Base-by-base conservation (phyloP, 2,329 filamentous ascomycete species). In the Colletotrichum horii region DNA sequence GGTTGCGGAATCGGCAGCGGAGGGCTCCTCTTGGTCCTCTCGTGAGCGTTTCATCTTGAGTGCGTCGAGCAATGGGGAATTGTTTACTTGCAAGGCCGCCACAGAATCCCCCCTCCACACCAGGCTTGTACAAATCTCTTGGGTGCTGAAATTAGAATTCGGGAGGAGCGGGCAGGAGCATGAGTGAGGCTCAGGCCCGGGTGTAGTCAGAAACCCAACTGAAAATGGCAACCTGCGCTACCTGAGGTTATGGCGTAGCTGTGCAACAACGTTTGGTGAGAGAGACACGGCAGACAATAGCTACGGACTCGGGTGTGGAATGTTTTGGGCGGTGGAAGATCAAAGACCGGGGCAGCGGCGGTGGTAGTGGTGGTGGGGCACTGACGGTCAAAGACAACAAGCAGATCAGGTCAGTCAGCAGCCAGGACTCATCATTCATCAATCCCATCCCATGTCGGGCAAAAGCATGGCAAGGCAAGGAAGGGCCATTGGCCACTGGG, bases 1-100 rank as follows among this genome's bases (percentile, higher is more conserved):
- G 71, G 73, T 70, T 71, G 74, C 71, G 34, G 78, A 76, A 67
- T 79, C 79, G 75, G 81, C 80, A 72, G 79, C 78, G 78, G 84
- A 82, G 83, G 82, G 76, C 78, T 86, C 84, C 81, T 90, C 88
- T 83, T 90, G 88, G 79, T 86, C 85, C 86, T 91, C 89, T 85
- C 90, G 90, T 89, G 89, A 89, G 86, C 91, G 91, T 88, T 92
- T 92, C 91, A 92, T 92, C 82, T 83, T 85, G 68, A 70, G 56
- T 70, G 73, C 48, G 65, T 36, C 64, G 55, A 66, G 69, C 74
- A 62, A 65, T 36, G 70, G 67, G 68, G 70, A 55, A 62, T 62
- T 62, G 69, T 66, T 71, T 78, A 75, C 77, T 73, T 77, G 71
- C 74, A 74, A 62, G 34, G 34, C 65, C 43, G 61, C 71, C 52